Evolutionary conservation across 768 basidiomycete species (phyloP), one percentile per base, ranked within the genome.

Genomic region (Boletus reticulatus): DNA sequence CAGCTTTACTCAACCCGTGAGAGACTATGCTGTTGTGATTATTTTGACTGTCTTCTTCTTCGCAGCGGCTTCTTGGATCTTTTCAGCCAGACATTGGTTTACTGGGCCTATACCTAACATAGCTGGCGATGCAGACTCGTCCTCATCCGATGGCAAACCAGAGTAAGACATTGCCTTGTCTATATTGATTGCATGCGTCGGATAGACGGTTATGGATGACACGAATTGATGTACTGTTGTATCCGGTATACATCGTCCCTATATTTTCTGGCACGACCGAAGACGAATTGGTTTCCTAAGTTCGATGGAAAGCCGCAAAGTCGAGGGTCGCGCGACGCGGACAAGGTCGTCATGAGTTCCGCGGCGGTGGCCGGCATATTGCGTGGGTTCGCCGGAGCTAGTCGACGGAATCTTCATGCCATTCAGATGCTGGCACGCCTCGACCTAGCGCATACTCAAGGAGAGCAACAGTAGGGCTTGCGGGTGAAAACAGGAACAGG

Each of bases 81-180:
- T 73, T 38, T 73, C 70, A 4, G 73, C 74, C 1, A 62, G 59
- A 11, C 53, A 67, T 48, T 76, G 72, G 75, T 75, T 73, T 48
- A 63, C 58, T 2, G 71, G 72, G 3, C 70, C 76, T 12, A 54
- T 74, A 27, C 58, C 66, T 14, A 77, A 72, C 53, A 62, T 72
- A 36, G 55, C 24, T 49, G 16, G 24, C 24, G 43, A 57, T 14
- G 34, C 32, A 11, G 38, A 19, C 27, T 46, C 29, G 36, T 43
- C 61, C 31, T 41, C 57, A 31, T 39, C 39, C 10, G 41, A 47
- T 32, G 24, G 19, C 12, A 58, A 49, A 14, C 60, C 43, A 7
- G 46, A 51, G 38, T 41, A 50, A 38, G 36, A 24, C 36, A 17
- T 43, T 10, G 4, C 32, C 9, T 61, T 17, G 27, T n/a, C 13